phyloP scores from a whole-genome alignment of 108 stramenopile species.

The Schizochytrium sp. region DNA sequence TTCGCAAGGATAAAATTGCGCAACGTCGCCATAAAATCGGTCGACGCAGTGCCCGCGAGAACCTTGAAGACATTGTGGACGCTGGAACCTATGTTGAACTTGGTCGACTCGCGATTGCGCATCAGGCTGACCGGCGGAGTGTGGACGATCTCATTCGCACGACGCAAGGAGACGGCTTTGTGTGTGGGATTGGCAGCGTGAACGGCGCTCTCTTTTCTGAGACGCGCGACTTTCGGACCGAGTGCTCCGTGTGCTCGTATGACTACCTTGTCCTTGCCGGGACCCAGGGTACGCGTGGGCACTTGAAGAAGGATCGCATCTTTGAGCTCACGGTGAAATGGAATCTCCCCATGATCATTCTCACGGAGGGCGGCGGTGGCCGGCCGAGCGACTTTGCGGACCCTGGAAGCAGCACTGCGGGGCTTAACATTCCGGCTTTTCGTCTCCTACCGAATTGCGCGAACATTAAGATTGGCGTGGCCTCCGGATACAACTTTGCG shows the following conservation, averaged over 20 bases:
- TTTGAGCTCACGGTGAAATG: background rate
- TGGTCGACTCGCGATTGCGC: background rate
- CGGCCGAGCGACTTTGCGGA: conserved; percentile 16
- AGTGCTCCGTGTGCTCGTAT: background rate
- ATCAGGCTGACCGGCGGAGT: background rate
- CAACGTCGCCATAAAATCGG: background rate
- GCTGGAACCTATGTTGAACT: background rate
- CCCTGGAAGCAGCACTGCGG: background rate
- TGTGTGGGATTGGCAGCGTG: background rate
- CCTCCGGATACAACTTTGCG: conserved; percentile 19
- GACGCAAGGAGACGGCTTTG: background rate
- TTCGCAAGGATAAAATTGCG: background rate
- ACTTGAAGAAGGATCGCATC: conserved; percentile 20
- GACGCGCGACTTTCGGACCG: background rate
- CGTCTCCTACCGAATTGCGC: background rate
- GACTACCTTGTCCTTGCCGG: conserved; percentile 22
- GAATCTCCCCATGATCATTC: conserved; percentile 12
- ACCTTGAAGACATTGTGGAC: background rate
- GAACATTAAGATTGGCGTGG: background rate
- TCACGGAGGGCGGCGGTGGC: conserved; percentile 28
- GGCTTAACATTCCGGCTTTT: conserved; percentile 1
- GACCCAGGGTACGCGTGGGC: conserved; percentile 18
- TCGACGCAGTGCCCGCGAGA: background rate
- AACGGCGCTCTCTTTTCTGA: background rate
- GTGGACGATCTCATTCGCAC: background rate